phyloP scores from a whole-genome alignment of 345 rosid species.

The Lepidium aucheri region DNA sequence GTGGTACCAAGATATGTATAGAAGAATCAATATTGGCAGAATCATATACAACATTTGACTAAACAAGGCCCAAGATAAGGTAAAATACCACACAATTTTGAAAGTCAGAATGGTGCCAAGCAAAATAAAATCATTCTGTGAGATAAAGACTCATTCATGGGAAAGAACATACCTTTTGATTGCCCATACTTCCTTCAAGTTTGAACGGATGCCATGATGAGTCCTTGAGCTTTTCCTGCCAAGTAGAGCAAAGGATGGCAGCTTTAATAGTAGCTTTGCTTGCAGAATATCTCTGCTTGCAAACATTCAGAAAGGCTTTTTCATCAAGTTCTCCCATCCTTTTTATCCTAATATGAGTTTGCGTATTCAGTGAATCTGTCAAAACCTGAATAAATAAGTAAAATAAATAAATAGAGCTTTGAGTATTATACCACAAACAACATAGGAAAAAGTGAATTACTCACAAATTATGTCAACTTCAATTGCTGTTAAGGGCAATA shows the following conservation, averaged over 20 bases:
- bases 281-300: slow-evolving; percentile 36
- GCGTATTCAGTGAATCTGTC: slow-evolving; percentile 27
- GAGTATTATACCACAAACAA: neutral
- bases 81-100: neutral
- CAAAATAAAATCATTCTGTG: neutral
- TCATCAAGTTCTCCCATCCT: slow-evolving; percentile 71
- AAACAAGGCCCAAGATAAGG: neutral
- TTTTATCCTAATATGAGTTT: slow-evolving; percentile 48
- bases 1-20: neutral
- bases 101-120: neutral
- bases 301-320: slow-evolving; percentile 41
- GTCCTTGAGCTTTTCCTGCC: slow-evolving; percentile 63
- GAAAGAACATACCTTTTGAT: slow-evolving; percentile 6
- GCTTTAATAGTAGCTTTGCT: slow-evolving; percentile 55
- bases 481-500: neutral
- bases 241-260: slow-evolving; percentile 43
- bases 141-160: neutral
- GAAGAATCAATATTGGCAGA: too few relatives aligned
- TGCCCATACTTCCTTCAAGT: slow-evolving; percentile 33
- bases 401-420: neutral
- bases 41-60: too few relatives aligned
- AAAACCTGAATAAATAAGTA: slow-evolving; percentile 39
- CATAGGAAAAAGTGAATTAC: neutral
- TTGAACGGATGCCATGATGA: slow-evolving; percentile 69
- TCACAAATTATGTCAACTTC: neutral